phyloP scores from a whole-genome alignment of 2,329 filamentous ascomycete species.

The Truncatella angustata region DNA sequence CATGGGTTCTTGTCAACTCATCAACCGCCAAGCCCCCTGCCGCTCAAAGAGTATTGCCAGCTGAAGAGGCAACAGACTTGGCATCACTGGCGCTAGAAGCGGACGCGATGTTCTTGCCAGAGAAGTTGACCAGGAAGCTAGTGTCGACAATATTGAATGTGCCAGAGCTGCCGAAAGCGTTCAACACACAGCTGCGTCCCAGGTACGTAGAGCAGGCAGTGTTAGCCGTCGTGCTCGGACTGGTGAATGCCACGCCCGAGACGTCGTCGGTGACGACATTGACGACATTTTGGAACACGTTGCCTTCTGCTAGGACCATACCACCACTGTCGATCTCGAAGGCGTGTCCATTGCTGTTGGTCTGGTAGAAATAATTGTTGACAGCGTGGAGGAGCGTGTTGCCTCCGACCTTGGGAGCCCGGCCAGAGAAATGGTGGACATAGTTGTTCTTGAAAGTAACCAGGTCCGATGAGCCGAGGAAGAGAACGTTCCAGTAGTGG shows the following conservation, averaged over 20 bases:
- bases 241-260: slow-evolving; percentile 6
- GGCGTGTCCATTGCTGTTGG: slow-evolving; percentile 51
- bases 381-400: slow-evolving; percentile 57
- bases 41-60: background rate
- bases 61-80: background rate
- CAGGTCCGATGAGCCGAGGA: slow-evolving; percentile 53
- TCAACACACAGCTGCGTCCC: slow-evolving; percentile 6
- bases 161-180: slow-evolving; percentile 10
- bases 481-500: slow-evolving; percentile 61
- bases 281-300: slow-evolving; percentile 54
- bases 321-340: slow-evolving; percentile 49
- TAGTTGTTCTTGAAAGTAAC: slow-evolving; percentile 62
- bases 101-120: slow-evolving; percentile 9
- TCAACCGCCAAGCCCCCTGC: no score
- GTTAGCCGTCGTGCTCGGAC: slow-evolving; percentile 14
- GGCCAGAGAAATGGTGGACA: slow-evolving; percentile 56
- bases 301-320: slow-evolving; percentile 54
- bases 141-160: slow-evolving; percentile 20
- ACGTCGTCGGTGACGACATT: slow-evolving; percentile 32
- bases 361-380: slow-evolving; percentile 58
- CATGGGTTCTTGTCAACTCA: no score
- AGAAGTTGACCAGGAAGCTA: slow-evolving; percentile 27
- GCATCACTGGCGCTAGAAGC: background rate
- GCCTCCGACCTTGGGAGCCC: slow-evolving; percentile 55
- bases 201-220: slow-evolving; percentile 4